Base-by-base conservation (phyloP, 2,329 filamentous ascomycete genomes). In the Elsinoe fawcettii region DNA sequence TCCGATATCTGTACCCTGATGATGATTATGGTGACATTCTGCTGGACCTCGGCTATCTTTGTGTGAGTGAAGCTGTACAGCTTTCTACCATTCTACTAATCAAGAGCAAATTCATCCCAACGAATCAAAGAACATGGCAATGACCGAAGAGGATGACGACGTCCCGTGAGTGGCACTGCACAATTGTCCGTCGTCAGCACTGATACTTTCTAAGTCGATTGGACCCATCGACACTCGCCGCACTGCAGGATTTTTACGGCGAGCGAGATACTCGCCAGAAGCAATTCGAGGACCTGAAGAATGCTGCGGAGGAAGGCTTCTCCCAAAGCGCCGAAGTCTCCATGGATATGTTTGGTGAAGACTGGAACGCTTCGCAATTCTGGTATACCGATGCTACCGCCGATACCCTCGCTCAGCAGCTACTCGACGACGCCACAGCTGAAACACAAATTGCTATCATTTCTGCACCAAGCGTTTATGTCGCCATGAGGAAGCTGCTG, bases 311-410 rank as follows among this genome's bases (percentile, higher is more conserved):
- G 66, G 73, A 79, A 47, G 75, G 78, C 12, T 76, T 77, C 59
- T 69, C 73, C 9, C 56, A 65, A 39, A 61, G 62, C 34, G 61
- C 60, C 51, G 71, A 71, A 46, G 63, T 81, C 32, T 78, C 73
- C 39, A 92, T 92, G 81, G 82, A 87, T 27, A 75, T 80, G 1
- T 93, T 92, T 65, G 77, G 77, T 1, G 88, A 92, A 71, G 85
- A 92, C 70, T 93, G 88, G 88, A 88, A 91, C 66, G 81, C 86
- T 66, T 86, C 82, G 60, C 88, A 92, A 71, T 93, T 93, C 66
- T 93, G 88, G 88, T 88, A 75, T 37, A 83, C 82, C 7, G 84
- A 90, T 55, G 80, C 84, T 62, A 91, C 87, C 22, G 88, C 88
- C 0, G 76, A 70, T 1, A 66, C 76, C 4, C 71, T 88, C 18